A percentile compares a stretch with the other conserved stretches of the same genome.
Conservation (phyloP, 2,329 filamentous ascomycete genomes). For the Aspergillus terreus region DNA sequence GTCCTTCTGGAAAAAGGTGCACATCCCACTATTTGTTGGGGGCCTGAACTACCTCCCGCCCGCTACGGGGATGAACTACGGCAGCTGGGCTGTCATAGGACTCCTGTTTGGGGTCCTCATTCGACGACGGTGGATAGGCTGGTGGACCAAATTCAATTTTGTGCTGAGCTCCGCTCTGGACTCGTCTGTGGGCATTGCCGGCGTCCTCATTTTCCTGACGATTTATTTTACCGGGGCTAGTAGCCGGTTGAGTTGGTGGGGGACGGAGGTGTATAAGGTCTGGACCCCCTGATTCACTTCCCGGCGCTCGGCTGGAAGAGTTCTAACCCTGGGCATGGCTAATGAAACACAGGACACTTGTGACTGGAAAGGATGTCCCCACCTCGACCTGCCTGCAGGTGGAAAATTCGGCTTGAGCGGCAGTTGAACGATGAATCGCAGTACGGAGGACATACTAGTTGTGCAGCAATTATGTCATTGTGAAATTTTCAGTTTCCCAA, state of each 20-base stretch:
- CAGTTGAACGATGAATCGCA: background rate
- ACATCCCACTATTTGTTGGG: constrained; percentile 14
- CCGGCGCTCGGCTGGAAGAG: background rate
- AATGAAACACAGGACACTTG: constrained; percentile 18
- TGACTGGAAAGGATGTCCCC: constrained; percentile 20
- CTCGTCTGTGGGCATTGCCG: constrained; percentile 23
- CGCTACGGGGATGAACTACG: constrained; percentile 64
- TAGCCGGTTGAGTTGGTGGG: constrained; percentile 23
- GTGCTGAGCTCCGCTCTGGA: constrained; percentile 66
- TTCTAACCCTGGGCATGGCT: background rate
- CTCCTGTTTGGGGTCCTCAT: constrained; percentile 56
- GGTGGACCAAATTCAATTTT: constrained; percentile 74
- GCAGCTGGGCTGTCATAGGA: constrained; percentile 64
- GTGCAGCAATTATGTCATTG: background rate
- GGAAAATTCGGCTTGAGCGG: constrained; percentile 14
- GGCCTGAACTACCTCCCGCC: constrained; percentile 50
- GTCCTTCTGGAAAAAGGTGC: constrained; percentile 3
- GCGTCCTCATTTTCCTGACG: constrained; percentile 25
- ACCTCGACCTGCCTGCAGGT: constrained; percentile 14
- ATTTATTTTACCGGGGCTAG: constrained; percentile 24
- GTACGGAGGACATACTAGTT: no score
- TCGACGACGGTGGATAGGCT: constrained; percentile 59
- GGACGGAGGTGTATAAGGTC: constrained; percentile 23
- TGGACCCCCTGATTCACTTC: background rate
- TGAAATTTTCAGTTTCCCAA: background rate